Conservation (phyloP, 176 grass and related monocot species). For the Paspalum notatum region DNA sequence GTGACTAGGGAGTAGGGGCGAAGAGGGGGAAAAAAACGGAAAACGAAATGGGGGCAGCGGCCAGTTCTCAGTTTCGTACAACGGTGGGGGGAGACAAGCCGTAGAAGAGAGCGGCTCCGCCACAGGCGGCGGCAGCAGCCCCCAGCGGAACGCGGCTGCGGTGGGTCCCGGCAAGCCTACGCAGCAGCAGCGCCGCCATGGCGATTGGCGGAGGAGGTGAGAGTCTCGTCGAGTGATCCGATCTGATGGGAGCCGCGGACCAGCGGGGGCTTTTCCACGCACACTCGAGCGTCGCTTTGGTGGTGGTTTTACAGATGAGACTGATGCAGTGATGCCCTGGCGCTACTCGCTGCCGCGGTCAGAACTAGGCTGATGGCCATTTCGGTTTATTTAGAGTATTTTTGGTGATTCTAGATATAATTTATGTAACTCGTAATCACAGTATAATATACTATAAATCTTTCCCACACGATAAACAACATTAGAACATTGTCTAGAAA, state of each 20-base stretch:
- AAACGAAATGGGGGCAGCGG: conserved; percentile 35
- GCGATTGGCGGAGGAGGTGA: conserved; percentile 13
- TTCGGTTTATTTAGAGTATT: no score
- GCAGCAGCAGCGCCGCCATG: conserved; percentile 76
- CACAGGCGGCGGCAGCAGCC: conserved; percentile 49
- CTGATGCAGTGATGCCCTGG: not conserved
- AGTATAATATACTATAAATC: no score
- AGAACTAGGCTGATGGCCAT: not conserved
- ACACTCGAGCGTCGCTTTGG: conserved; percentile 19
- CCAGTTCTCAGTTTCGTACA: conserved; percentile 41
- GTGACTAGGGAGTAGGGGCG: not conserved
- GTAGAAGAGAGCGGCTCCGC: conserved; percentile 61
- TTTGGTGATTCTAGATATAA: no score
- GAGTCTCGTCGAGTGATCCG: conserved; percentile 30
- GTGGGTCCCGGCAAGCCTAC: conserved; percentile 51
- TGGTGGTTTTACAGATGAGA: not conserved
- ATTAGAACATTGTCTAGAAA: not conserved
- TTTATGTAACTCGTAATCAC: no score
- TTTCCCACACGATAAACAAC: no score
- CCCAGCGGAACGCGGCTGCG: conserved; percentile 48
- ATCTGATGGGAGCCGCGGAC: conserved; percentile 36
- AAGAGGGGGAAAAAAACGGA: conserved; percentile 19
- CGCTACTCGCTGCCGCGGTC: not conserved
- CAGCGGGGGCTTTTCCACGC: not conserved
- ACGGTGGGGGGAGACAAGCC: conserved; percentile 47